phyloP scores from a whole-genome alignment of 2,329 filamentous ascomycete species.

The Fusarium algeriense region DNA sequence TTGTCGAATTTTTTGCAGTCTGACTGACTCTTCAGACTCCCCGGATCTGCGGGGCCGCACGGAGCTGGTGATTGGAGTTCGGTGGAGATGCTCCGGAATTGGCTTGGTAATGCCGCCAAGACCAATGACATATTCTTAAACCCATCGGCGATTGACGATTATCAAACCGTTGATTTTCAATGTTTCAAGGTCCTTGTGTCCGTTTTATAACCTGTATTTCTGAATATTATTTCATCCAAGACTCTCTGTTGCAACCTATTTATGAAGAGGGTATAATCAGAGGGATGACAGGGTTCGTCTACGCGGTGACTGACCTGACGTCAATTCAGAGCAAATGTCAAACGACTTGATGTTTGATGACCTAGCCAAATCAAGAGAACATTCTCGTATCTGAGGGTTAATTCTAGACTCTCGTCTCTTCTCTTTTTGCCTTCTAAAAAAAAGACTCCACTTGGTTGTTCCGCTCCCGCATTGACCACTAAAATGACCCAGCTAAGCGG shows the following conservation, averaged over 20 bases:
- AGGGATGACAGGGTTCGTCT: slow-evolving; percentile 9
- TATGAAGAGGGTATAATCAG: neutral
- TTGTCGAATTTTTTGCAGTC: neutral
- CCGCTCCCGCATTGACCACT: slow-evolving; percentile 19
- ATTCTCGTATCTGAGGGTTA: slow-evolving; percentile 19
- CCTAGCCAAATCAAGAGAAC: slow-evolving; percentile 9
- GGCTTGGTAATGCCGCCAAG: slow-evolving; percentile 19
- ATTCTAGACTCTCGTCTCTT: neutral
- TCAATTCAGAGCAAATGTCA: slow-evolving; percentile 32
- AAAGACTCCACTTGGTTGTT: slow-evolving; percentile 6
- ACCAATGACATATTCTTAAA: slow-evolving; percentile 22
- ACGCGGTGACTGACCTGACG: slow-evolving; percentile 29
- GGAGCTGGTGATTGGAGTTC: slow-evolving; percentile 36
- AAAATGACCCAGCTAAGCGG: slow-evolving; percentile 5
- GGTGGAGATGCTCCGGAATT: slow-evolving; percentile 39
- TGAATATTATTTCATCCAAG: slow-evolving; percentile 5
- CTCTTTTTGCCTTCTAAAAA: neutral
- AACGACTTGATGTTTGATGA: slow-evolving; percentile 29
- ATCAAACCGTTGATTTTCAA: slow-evolving; percentile 4
- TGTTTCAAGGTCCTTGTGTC: slow-evolving; percentile 2
- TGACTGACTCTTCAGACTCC: neutral
- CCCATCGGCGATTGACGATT: slow-evolving; percentile 24
- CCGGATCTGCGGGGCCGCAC: slow-evolving; percentile 29
- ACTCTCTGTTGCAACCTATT: neutral
- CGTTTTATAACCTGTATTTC: slow-evolving; percentile 28